Conservation (phyloP, 371 early-diverging fungal genomes). For the Mortierella sp. region DNA sequence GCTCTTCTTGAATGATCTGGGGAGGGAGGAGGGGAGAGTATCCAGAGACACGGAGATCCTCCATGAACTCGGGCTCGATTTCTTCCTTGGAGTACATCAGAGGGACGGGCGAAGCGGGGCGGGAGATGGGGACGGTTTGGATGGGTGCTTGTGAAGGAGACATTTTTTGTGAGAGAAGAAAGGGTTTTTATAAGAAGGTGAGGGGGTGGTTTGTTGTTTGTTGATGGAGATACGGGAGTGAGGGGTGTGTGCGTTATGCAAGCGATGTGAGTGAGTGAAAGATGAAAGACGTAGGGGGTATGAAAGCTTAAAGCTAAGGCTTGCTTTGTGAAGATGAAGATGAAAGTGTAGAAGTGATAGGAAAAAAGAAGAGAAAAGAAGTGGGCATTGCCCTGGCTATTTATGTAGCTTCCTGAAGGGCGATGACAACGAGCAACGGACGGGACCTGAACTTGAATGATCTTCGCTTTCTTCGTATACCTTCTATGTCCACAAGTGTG, state of each 20-base stretch:
- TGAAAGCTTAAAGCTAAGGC: not conserved
- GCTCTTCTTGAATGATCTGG: conserved; percentile 71
- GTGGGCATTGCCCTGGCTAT: not conserved
- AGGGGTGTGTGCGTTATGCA: not conserved
- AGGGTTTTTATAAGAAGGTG: not conserved
- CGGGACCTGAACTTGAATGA: not conserved
- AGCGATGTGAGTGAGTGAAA: not conserved
- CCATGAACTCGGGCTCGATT: conserved; percentile 64
- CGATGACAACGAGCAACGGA: not conserved
- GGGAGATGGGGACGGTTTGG: conserved; percentile 12
- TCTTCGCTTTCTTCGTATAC: not conserved
- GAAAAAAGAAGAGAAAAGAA: not conserved
- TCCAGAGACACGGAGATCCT: conserved; percentile 74
- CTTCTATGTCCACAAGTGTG: not conserved
- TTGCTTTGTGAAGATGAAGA: conserved; percentile 7
- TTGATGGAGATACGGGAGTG: not conserved
- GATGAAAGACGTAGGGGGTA: conserved; percentile 2
- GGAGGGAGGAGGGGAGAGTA: conserved; percentile 75
- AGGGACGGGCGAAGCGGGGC: conserved; percentile 47
- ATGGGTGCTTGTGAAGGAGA: conserved; percentile 43
- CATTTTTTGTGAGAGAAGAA: conserved; percentile 15
- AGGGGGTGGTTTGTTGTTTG: not conserved
- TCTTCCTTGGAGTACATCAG: conserved; percentile 51
- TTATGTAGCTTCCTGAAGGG: not conserved
- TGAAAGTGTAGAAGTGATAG: not conserved